phyloP scores from a whole-genome alignment of 1,284 basidiomycete genomes.

The Xerocomus minutiporus region DNA sequence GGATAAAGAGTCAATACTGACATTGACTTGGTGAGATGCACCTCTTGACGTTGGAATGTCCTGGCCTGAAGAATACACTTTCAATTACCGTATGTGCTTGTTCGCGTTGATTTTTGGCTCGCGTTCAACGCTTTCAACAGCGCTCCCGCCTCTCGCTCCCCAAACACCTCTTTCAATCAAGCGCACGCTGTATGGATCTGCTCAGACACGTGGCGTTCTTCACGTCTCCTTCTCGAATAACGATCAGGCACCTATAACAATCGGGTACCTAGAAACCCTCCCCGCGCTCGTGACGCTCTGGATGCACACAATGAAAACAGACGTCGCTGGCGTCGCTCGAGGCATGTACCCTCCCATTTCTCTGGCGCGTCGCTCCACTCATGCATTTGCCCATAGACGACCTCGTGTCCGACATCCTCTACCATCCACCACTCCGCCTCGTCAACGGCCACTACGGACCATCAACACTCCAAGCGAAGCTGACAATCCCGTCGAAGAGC shows the following conservation, averaged over 20 bases:
- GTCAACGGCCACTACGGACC: slow-evolving; percentile 29
- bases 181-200: slow-evolving; percentile 70
- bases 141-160: slow-evolving; percentile 19
- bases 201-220: slow-evolving; percentile 74
- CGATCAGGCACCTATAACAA: slow-evolving; percentile 40
- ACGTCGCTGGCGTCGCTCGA: slow-evolving; percentile 38
- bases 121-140: slow-evolving; percentile 11
- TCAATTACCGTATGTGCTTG: slow-evolving; percentile 51
- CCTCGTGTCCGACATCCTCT: slow-evolving; percentile 54
- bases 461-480: slow-evolving; percentile 54
- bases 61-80: slow-evolving; percentile 50
- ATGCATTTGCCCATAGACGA: slow-evolving; percentile 9
- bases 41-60: slow-evolving; percentile 53
- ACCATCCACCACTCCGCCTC: slow-evolving; percentile 68
- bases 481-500: slow-evolving; percentile 67
- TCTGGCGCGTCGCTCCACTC: background rate
- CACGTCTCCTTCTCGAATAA: slow-evolving; percentile 70
- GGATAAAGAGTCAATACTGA: slow-evolving; percentile 10
- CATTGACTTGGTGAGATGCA: slow-evolving; percentile 14
- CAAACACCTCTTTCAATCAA: slow-evolving; percentile 49
- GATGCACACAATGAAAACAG: slow-evolving; percentile 70
- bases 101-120: background rate
- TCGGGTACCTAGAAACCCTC: slow-evolving; percentile 85
- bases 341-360: slow-evolving; percentile 37
- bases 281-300: slow-evolving; percentile 92